Percentiles rank a stretch among this genome's conserved stretches.
These are phyloP conservation scores for Wallacemonas sp. DNA, from an alignment of 208 protist genomes.

Conservation along the genomic window DNA sequence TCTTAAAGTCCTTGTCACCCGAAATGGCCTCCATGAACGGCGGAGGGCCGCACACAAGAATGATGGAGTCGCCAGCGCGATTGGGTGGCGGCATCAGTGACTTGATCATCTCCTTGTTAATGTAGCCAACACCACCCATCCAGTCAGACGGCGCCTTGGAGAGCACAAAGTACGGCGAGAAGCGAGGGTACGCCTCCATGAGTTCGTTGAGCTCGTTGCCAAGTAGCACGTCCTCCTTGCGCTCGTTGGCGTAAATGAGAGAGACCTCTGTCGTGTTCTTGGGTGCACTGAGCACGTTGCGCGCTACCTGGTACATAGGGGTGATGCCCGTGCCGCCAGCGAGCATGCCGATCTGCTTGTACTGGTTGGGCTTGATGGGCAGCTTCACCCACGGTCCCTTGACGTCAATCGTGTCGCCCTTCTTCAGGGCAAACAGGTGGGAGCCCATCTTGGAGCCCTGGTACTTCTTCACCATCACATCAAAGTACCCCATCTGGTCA, in stretches of 20 bases:
- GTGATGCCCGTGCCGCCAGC: slow-evolving; percentile 94
- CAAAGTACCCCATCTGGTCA: slow-evolving; percentile 89
- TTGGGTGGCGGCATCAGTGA: slow-evolving; percentile 85
- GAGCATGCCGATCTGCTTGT: slow-evolving; percentile 93
- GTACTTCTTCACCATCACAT: slow-evolving; percentile 92
- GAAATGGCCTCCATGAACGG: slow-evolving; percentile 88
- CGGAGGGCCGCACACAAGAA: slow-evolving; percentile 87
- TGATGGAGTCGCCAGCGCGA: slow-evolving; percentile 74
- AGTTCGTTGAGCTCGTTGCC: slow-evolving; percentile 91
- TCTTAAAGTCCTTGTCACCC: slow-evolving; percentile 89
- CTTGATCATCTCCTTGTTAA: slow-evolving; percentile 92
- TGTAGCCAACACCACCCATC: slow-evolving; percentile 88
- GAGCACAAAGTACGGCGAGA: slow-evolving; percentile 93
- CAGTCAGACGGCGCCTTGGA: slow-evolving; percentile 85
- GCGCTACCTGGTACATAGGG: slow-evolving; percentile 93
- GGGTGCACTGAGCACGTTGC: slow-evolving; percentile 67
- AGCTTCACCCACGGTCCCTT: slow-evolving; percentile 92
- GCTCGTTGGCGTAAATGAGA: slow-evolving; percentile 90
- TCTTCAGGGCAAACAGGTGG: slow-evolving; percentile 91
- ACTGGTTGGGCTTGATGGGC: slow-evolving; percentile 86
- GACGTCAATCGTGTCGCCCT: slow-evolving; percentile 90
- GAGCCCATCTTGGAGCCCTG: slow-evolving; percentile 86
- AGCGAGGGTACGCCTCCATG: slow-evolving; percentile 85
- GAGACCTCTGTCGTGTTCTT: slow-evolving; percentile 88
- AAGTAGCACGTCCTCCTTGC: slow-evolving; percentile 93